These are phyloP conservation scores for Penicillium capsulatum DNA, from an alignment of 2,329 filamentous ascomycete species.

Conservation along the genomic window DNA sequence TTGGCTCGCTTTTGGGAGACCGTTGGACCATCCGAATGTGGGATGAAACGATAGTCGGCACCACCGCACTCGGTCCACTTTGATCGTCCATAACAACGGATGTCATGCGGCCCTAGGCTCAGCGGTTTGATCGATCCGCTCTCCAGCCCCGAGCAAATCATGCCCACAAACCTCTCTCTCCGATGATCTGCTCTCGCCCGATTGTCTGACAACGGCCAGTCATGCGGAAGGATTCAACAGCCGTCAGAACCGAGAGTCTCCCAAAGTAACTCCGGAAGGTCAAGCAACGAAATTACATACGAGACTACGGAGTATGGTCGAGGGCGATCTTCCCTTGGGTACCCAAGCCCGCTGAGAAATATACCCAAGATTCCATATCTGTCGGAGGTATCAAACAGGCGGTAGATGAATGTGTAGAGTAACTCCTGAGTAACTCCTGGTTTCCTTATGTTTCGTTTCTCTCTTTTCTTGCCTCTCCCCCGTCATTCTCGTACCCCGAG, in stretches of 20 bases:
- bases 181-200: not conserved
- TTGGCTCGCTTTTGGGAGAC: constrained; percentile 1
- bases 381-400: no score
- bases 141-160: constrained; percentile 14
- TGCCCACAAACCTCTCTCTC: not conserved
- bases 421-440: no score
- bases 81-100: constrained; percentile 22
- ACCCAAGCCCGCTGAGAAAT: not conserved
- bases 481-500: no score
- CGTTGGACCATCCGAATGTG: constrained; percentile 11
- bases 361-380: not conserved
- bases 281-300: no score
- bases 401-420: no score
- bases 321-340: no score
- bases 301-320: no score
- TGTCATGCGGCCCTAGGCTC: constrained; percentile 36
- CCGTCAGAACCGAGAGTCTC: constrained; percentile 3
- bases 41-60: constrained; percentile 18
- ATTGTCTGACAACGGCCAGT: constrained; percentile 8
- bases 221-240: constrained; percentile 11
- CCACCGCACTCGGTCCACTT: constrained; percentile 23
- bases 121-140: constrained; percentile 34
- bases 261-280: not conserved
- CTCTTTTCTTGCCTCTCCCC: no score
- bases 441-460: no score